Conservation (phyloP, 202 grass and related monocot genomes). For the Bolboschoenoplectus hybrid region DNA sequence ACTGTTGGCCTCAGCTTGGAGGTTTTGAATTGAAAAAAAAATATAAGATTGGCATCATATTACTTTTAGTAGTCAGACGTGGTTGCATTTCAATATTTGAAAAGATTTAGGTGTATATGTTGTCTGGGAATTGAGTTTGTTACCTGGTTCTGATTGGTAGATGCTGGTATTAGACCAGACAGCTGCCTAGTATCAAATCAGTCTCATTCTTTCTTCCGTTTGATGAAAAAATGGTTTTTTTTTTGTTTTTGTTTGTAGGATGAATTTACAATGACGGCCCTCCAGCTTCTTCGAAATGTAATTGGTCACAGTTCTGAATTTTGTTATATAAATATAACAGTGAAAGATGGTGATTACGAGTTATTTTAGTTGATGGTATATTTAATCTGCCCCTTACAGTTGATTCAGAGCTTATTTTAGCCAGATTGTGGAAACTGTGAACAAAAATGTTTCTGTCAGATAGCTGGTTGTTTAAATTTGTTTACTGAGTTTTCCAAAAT, state of each 20-base stretch:
- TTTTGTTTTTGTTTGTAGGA: slow-evolving; percentile 32
- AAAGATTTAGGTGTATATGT: neutral
- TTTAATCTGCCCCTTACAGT: slow-evolving; percentile 31
- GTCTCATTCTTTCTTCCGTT: slow-evolving; percentile 6
- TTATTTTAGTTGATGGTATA: slow-evolving; percentile 25
- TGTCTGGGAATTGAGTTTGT: neutral
- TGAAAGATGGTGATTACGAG: slow-evolving; percentile 35
- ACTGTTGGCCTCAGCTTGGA: neutral
- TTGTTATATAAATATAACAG: slow-evolving; percentile 39
- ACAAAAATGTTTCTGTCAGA: slow-evolving; percentile 24
- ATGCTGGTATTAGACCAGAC: too few relatives aligned
- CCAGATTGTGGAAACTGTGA: slow-evolving; percentile 21
- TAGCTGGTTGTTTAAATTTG: slow-evolving; percentile 23
- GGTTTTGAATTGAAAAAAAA: neutral
- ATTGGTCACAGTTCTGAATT: slow-evolving; percentile 36
- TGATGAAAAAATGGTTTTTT: neutral
- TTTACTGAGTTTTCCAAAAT: slow-evolving; percentile 30
- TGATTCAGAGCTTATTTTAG: slow-evolving; percentile 21
- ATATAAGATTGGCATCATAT: neutral
- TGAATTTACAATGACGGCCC: slow-evolving; percentile 9
- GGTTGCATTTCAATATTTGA: slow-evolving; percentile 7
- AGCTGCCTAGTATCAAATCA: neutral
- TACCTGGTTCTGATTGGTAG: slow-evolving; percentile 7
- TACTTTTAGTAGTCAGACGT: slow-evolving; percentile 10
- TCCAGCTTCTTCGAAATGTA: slow-evolving; percentile 27